Conservation (phyloP, 495 filamentous ascomycete genomes). For the Penicillium cataractarum region DNA sequence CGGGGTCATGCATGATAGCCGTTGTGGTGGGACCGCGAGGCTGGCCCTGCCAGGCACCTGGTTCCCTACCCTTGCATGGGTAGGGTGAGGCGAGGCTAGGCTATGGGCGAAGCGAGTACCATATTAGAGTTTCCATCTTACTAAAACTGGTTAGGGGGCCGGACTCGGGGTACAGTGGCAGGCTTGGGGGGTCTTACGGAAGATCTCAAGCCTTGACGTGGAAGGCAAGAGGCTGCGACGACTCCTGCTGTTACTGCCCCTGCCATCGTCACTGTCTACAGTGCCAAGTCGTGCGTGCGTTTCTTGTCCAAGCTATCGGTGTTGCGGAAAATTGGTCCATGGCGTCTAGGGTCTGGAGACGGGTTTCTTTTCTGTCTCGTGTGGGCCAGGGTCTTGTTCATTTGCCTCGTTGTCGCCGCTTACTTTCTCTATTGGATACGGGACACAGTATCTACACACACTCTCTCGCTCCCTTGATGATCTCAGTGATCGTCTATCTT, state of each 20-base stretch:
- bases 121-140: background rate
- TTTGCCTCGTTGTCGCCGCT: constrained; percentile 2
- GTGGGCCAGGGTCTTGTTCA: background rate
- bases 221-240: background rate
- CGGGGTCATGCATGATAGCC: constrained; percentile 23
- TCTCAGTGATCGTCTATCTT: background rate
- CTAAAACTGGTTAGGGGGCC: background rate
- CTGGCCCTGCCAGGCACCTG: background rate
- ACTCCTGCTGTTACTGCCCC: background rate
- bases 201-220: background rate
- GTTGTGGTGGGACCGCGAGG: constrained; percentile 3
- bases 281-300: background rate
- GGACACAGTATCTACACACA: background rate
- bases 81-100: background rate
- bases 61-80: background rate
- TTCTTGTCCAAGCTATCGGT: constrained; percentile 6
- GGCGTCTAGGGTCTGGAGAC: constrained; percentile 1
- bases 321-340: constrained; percentile 13
- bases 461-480: background rate
- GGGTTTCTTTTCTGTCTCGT: constrained; percentile 5
- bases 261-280: background rate
- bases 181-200: background rate
- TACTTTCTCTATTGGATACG: background rate
- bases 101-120: background rate
- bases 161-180: background rate